Percentiles rank a stretch among this genome's conserved stretches.
These are phyloP conservation scores for Eremothecium coryli DNA, from an alignment of 1,139 yeast species.

Conservation along the genomic window DNA sequence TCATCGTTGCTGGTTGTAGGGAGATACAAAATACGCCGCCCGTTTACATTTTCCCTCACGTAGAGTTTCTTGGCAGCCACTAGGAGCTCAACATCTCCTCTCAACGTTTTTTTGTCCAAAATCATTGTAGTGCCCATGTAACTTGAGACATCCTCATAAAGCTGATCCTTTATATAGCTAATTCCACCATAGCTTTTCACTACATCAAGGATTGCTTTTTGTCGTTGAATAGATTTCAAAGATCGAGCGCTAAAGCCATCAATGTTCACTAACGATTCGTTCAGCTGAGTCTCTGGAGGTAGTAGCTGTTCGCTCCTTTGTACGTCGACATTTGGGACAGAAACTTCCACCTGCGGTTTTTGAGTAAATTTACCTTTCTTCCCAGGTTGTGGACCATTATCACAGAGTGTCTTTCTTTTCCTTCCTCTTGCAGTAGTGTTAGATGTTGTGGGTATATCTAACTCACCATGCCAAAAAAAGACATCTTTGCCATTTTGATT, in stretches of 20 bases:
- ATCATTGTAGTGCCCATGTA: slow-evolving; percentile 23
- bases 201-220: slow-evolving; percentile 26
- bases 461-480: slow-evolving; percentile 30
- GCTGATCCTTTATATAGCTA: slow-evolving; percentile 23
- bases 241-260: slow-evolving; percentile 30
- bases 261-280: slow-evolving; percentile 14
- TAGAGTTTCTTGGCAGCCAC: slow-evolving; percentile 19
- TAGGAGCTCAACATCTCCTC: slow-evolving; percentile 26
- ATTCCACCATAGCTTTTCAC: slow-evolving; percentile 26
- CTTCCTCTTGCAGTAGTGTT: slow-evolving; percentile 18
- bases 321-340: background rate
- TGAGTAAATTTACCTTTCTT: slow-evolving; percentile 5
- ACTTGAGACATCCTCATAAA: slow-evolving; percentile 25
- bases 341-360: background rate
- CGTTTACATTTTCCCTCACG: slow-evolving; percentile 16
- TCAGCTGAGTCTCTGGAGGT: background rate
- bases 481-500: slow-evolving; percentile 15
- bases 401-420: slow-evolving; percentile 12
- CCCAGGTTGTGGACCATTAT: slow-evolving; percentile 1
- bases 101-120: slow-evolving; percentile 28
- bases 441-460: slow-evolving; percentile 15
- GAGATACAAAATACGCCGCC: slow-evolving; percentile 18
- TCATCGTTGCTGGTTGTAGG: slow-evolving; percentile 19
- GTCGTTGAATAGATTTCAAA: slow-evolving; percentile 27
- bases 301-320: background rate